These are phyloP conservation scores for Ampelomyces quisqualis DNA, from an alignment of 2,329 filamentous ascomycete genomes.

Conservation along the genomic window DNA sequence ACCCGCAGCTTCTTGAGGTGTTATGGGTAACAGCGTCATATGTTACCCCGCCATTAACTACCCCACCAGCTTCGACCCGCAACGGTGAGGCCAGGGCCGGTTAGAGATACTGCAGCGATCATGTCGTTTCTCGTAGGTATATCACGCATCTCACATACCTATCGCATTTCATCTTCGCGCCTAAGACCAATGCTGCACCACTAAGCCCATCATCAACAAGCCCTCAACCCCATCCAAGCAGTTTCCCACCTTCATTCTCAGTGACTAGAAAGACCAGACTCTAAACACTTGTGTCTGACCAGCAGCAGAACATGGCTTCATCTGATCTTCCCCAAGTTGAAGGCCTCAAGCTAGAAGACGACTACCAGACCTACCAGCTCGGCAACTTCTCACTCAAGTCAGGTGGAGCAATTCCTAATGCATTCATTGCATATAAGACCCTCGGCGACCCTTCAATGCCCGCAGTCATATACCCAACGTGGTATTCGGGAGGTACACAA, in stretches of 20 bases:
- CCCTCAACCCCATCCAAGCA: too few relatives aligned
- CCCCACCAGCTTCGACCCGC: neutral
- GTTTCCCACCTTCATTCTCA: too few relatives aligned
- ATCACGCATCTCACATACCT: too few relatives aligned
- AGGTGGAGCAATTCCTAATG: slow-evolving; percentile 61
- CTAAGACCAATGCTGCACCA: too few relatives aligned
- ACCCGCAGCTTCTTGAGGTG: too few relatives aligned
- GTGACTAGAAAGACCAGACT: too few relatives aligned
- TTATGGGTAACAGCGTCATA: slow-evolving; percentile 12
- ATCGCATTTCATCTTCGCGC: too few relatives aligned
- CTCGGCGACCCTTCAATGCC: slow-evolving; percentile 64
- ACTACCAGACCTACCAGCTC: slow-evolving; percentile 58
- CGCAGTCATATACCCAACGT: slow-evolving; percentile 73
- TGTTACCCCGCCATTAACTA: slow-evolving; percentile 35
- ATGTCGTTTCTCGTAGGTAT: neutral
- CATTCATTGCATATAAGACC: slow-evolving; percentile 75
- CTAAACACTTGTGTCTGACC: too few relatives aligned
- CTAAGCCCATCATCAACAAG: too few relatives aligned
- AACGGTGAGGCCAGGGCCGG: too few relatives aligned
- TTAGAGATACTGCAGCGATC: too few relatives aligned
- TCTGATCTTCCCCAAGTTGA: slow-evolving; percentile 10
- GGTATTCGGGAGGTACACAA: slow-evolving; percentile 65
- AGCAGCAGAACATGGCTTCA: slow-evolving; percentile 11
- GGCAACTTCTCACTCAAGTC: slow-evolving; percentile 68
- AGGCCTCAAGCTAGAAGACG: slow-evolving; percentile 23